phyloP scores from a whole-genome alignment of 2,329 filamentous ascomycete genomes.

The Beauveria scarabaeidicola region DNA sequence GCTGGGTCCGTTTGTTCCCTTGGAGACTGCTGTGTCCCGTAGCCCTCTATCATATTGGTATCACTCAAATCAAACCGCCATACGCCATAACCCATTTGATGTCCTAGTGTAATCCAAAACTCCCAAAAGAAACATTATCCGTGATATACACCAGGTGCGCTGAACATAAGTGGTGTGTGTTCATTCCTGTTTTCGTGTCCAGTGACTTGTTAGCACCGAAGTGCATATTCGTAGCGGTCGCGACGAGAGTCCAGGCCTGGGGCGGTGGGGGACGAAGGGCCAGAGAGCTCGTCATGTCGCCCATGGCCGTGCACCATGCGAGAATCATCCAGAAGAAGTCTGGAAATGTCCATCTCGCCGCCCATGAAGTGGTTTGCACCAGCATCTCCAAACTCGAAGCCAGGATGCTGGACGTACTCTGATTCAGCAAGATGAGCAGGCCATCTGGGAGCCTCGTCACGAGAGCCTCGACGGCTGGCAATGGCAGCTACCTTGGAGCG shows the following conservation, averaged over 20 bases:
- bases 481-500: constrained; percentile 28
- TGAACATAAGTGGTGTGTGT: constrained; percentile 7
- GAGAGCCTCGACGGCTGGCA: constrained; percentile 32
- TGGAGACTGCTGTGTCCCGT: constrained; percentile 8
- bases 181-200: background rate
- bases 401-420: constrained; percentile 20
- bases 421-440: constrained; percentile 27
- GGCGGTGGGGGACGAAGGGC: constrained; percentile 18
- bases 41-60: constrained; percentile 10
- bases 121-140: constrained; percentile 6
- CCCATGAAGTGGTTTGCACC: constrained; percentile 31
- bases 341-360: constrained; percentile 55
- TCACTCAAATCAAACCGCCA: constrained; percentile 8
- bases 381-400: constrained; percentile 38
- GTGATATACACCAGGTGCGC: background rate
- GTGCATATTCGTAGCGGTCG: constrained; percentile 14
- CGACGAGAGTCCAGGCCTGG: constrained; percentile 15
- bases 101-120: constrained; percentile 10
- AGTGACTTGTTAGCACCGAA: constrained; percentile 14
- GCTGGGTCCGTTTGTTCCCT: constrained; percentile 10
- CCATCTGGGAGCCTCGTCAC: constrained; percentile 41
- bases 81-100: constrained; percentile 9
- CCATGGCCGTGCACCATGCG: constrained; percentile 21
- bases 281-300: constrained; percentile 21
- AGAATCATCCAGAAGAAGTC: constrained; percentile 48